Base-by-base conservation (phyloP, 2,329 filamentous ascomycete species). In the Epichloe bromicola region DNA sequence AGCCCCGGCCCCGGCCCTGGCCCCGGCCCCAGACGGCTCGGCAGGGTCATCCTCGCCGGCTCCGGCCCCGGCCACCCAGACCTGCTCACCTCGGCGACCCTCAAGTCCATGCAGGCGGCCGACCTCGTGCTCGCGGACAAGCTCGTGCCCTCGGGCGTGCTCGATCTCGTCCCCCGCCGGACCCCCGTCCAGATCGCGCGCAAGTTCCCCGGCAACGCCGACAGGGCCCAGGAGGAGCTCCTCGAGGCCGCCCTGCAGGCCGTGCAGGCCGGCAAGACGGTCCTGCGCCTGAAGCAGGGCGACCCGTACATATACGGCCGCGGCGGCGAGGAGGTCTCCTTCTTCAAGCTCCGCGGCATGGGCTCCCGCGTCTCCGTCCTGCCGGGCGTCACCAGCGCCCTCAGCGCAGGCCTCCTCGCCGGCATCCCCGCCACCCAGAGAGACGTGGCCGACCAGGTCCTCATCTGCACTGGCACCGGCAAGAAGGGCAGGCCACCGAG, bases 131-230 rank as follows among this genome's bases (percentile, higher is more conserved):
- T 93, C 5, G 87, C 86, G 41, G 87, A 93, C 69, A 93, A 93
- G 69, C 83, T 93, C 46, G 86, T 93, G 3, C 88, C 93, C 0
- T 76, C 87, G 0, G 82, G 85, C 7, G 88, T 98, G 3, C 75
- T 98, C 10, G 87, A 91, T 56, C 79, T 98, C 15, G 86, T 97
- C 51, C 93, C 93, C 2, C 87, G 93, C 37, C 81, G 91, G 50
- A 95, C 90, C 8, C 83, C 85, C 10, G 84, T 97, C 12, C 82
- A 88, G 60, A 98, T 98, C 59, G 91, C 93, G 4, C 85, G 90
- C 61, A 98, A 98, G 66, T 98, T 98, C 68, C 93, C 93, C 1
- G 93, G 93, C 20, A 97, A 98, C 67, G 93, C 93, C 40, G 93
- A 98, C 59, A 81, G 82, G 43, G 93, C 93, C 0, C 93, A 98